A percentile compares a stretch with the other conserved stretches of the same genome.
Evolutionary conservation across 2,329 filamentous ascomycete genomes (phyloP).

Genomic region (Scortechinia acanthostroma): DNA sequence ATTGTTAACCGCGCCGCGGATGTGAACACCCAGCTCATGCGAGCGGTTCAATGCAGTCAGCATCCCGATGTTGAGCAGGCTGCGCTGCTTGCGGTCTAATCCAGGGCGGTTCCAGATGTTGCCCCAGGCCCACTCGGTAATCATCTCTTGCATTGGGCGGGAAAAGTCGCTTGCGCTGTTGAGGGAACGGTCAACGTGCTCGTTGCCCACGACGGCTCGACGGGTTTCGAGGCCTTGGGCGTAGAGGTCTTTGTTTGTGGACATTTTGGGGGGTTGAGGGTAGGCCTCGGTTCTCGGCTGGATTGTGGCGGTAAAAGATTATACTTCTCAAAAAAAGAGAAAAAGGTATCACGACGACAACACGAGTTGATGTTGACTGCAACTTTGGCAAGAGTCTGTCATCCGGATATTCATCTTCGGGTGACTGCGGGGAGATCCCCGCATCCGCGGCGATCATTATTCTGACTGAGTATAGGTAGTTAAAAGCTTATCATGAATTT

Average conservation of each 20-base stretch:
- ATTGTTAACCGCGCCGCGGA: constrained; percentile 57
- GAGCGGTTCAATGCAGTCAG: constrained; percentile 51
- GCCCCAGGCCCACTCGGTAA: constrained; percentile 61
- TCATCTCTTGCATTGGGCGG: constrained; percentile 50
- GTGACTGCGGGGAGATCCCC: no score
- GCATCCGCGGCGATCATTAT: no score
- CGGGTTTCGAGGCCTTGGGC: constrained; percentile 53
- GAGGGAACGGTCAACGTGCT: constrained; percentile 49
- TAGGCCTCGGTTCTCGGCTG: no score
- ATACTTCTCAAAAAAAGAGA: no score
- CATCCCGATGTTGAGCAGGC: constrained; percentile 59
- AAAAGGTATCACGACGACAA: no score
- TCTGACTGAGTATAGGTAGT: no score
- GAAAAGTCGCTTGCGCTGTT: constrained; percentile 51
- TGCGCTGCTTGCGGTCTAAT: constrained; percentile 50
- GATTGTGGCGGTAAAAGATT: no score
- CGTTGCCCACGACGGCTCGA: constrained; percentile 49
- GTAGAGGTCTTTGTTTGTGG: constrained; percentile 52
- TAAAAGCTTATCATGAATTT: no score
- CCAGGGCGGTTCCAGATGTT: constrained; percentile 57
- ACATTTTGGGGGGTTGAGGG: no score
- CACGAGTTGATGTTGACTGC: no score
- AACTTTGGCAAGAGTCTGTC: no score
- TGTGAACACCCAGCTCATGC: constrained; percentile 51
- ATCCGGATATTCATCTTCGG: no score